Evolutionary conservation across 2,329 filamentous ascomycete species (phyloP).

Genomic region (Grosmannia serpens): DNA sequence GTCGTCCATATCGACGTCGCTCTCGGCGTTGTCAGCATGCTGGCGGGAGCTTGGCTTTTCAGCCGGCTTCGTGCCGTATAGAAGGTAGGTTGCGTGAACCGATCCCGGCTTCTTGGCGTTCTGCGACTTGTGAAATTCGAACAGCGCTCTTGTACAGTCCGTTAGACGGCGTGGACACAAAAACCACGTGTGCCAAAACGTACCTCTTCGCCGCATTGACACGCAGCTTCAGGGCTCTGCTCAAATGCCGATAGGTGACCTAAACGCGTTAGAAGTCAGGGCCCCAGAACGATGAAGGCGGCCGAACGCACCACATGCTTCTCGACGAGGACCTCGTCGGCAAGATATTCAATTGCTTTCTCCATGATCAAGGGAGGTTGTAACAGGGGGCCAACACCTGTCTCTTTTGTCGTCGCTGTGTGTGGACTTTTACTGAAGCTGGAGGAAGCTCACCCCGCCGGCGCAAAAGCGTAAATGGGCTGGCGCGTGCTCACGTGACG

Average conservation of each 20-base stretch:
- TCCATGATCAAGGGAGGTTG: conserved; percentile 28
- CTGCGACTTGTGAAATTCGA: conserved; percentile 70
- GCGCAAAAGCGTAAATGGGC: neutral
- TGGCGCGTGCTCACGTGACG: conserved; percentile 12
- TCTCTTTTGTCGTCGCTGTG: neutral
- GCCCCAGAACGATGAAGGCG: too few species aligned
- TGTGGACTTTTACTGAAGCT: neutral
- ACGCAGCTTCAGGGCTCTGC: conserved; percentile 71
- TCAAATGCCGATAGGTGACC: conserved; percentile 81
- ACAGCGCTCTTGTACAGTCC: conserved; percentile 55
- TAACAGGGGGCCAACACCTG: neutral
- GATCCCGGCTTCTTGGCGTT: conserved; percentile 62
- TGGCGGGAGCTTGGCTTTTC: conserved; percentile 15
- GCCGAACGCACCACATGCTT: conserved; percentile 49
- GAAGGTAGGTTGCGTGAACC: conserved; percentile 84
- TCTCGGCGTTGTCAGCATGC: conserved; percentile 28
- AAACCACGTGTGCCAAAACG: neutral
- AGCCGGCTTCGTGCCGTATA: conserved; percentile 56
- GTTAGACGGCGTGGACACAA: conserved; percentile 1
- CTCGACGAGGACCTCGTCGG: conserved; percentile 65
- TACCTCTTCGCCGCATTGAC: conserved; percentile 85
- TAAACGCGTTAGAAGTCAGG: conserved; percentile 23
- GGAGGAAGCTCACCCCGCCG: neutral
- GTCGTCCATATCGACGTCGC: conserved; percentile 60
- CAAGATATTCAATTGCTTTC: conserved; percentile 61